Base-by-base conservation (phyloP, 1,284 basidiomycete genomes). In the Leccinum proliferum region DNA sequence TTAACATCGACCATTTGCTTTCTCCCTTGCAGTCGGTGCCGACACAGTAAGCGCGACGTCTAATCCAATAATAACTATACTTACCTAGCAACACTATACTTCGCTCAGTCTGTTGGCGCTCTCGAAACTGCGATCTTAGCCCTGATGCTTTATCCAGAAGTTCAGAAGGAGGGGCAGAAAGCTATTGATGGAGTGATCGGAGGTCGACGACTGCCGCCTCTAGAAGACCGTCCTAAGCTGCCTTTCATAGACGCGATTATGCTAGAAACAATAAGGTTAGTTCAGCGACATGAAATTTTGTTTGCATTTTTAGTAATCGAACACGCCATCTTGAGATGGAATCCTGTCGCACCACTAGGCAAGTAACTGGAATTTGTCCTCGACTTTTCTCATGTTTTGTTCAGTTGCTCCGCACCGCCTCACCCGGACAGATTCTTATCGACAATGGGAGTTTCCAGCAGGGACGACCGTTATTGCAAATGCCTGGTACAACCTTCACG, bases 321-420 rank as follows among this genome's bases (percentile, higher is more conserved):
- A 25, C 25, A 25, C 25, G 25, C 25, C 25, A 25, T 25, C 25
- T 25, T 25, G 3, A 25, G 61, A n/a, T 62, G 61, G 61, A 62
- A 62, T 55, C 61, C 61, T 43, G 61, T 55, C 29, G 58, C 61
- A 25, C 61, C 61, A n/a, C 57, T 62, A 18, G 59, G 61, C 35
- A 15, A 46, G 29, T 53, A 21, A 10, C 10, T 53, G 39, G 9
- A 48, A 12, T 21, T 21, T 11, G 21, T 25, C 15, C 12, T 53
- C 50, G 25, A 53, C 8, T 10, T 5, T 53, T 53, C 50, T 53
- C 50, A 37, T 29, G 11, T 29, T 7, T 37, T 18, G 29, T 35
- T 25, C 10, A 62, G 61, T 7, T 29, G 18, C 29, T 10, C 61
- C 61, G 15, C 61, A 62, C 39, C 61, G 61, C 18, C 59, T 62